These are phyloP conservation scores for Dictyostelium brefeldianum DNA, from an alignment of 78 protist genomes.

Conservation along the genomic window DNA sequence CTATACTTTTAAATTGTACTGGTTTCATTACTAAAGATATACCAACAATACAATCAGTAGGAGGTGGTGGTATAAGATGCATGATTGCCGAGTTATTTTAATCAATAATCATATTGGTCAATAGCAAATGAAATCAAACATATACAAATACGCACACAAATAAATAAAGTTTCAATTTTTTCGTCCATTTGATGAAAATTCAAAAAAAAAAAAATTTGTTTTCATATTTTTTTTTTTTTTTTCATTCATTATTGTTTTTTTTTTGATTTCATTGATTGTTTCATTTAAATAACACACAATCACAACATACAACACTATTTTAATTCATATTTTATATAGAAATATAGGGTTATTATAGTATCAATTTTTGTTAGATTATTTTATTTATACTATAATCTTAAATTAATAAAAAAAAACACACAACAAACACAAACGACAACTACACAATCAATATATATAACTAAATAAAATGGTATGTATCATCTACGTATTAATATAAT, in stretches of 20 bases:
- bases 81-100: slow-evolving; percentile 85
- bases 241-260: neutral
- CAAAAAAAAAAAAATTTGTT: neutral
- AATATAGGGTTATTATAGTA: neutral
- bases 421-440: neutral
- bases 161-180: neutral
- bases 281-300: neutral
- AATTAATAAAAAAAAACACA: neutral
- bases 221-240: slow-evolving; percentile 1
- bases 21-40: slow-evolving; percentile 53
- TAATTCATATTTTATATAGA: neutral
- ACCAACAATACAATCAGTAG: slow-evolving; percentile 79
- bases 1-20: slow-evolving; percentile 9
- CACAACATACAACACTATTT: neutral
- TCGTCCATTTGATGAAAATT: neutral
- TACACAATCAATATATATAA: no score
- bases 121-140: no score
- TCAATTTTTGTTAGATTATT: slow-evolving; percentile 21
- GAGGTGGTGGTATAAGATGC: slow-evolving; percentile 90
- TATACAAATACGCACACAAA: neutral
- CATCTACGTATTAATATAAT: no score
- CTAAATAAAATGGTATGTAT: neutral
- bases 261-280: slow-evolving; percentile 9
- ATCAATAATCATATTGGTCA: no score
- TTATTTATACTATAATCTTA: slow-evolving; percentile 20